These are phyloP conservation scores for Citrullus amarus DNA, from an alignment of 306 rosid species.

Conservation along the genomic window DNA sequence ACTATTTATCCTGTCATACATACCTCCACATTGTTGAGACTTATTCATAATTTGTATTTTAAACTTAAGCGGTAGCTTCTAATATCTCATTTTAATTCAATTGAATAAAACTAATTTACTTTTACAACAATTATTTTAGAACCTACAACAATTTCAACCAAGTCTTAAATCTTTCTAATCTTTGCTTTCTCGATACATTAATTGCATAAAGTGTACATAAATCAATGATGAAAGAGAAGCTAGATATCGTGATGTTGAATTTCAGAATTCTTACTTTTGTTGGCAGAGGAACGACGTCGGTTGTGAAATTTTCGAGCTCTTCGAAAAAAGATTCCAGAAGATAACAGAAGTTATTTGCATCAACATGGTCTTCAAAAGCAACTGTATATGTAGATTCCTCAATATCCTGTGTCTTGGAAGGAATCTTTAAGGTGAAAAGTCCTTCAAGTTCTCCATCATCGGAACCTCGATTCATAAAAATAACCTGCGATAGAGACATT, in stretches of 20 bases:
- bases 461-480: slow-evolving; percentile 49
- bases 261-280: slow-evolving; percentile 33
- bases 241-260: neutral
- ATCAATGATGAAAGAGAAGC: neutral
- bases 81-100: no score
- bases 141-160: no score
- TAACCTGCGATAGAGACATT: slow-evolving; percentile 32
- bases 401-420: slow-evolving; percentile 25
- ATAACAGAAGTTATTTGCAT: slow-evolving; percentile 71
- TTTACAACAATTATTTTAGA: no score
- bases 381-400: slow-evolving; percentile 38
- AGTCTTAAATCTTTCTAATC: neutral
- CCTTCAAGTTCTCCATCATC: slow-evolving; percentile 34
- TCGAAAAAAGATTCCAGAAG: slow-evolving; percentile 56
- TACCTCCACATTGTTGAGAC: no score
- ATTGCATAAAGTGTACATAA: neutral
- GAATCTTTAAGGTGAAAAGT: slow-evolving; percentile 38
- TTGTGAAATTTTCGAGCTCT: slow-evolving; percentile 57
- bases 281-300: slow-evolving; percentile 51
- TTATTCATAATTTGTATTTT: no score
- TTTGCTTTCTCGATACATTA: neutral
- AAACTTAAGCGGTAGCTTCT: no score
- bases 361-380: slow-evolving; percentile 65
- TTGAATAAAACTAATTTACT: neutral
- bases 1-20: no score